A percentile compares a stretch with the other conserved stretches of the same genome.
Conservation (phyloP, 1,284 basidiomycete species). For the Puccinia horiana region DNA sequence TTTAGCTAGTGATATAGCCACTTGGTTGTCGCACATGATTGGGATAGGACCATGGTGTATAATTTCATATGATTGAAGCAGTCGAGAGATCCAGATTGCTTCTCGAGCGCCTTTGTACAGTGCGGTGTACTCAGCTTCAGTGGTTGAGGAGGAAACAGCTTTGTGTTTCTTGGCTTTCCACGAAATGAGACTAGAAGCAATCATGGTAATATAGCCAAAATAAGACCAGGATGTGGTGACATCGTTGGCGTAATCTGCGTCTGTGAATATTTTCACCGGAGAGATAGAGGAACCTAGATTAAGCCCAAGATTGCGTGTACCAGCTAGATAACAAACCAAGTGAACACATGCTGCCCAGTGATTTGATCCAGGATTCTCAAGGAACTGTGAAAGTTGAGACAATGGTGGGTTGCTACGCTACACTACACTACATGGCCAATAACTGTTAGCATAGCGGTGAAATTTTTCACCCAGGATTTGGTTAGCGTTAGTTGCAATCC, state of each 20-base stretch:
- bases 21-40: conserved; percentile 46
- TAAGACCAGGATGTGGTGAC: background rate
- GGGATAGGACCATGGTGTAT: too few species aligned
- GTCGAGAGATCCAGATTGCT: background rate
- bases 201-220: background rate
- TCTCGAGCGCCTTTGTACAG: background rate
- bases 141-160: background rate
- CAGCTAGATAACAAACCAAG: background rate
- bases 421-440: too few species aligned
- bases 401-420: too few species aligned
- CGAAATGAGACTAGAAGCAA: background rate
- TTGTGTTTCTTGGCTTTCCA: background rate
- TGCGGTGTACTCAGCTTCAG: background rate
- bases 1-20: conserved; percentile 45
- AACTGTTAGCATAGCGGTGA: too few species aligned
- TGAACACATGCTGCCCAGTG: conserved; percentile 12
- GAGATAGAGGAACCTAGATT: background rate
- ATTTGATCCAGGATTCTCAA: background rate
- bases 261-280: background rate
- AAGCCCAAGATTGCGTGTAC: background rate
- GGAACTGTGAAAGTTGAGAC: background rate
- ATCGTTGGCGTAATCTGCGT: conserved; percentile 13
- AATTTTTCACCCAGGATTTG: too few species aligned
- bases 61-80: background rate
- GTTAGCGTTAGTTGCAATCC: too few species aligned